Evolutionary conservation across 1,139 yeast genomes (phyloP), one percentile per base, ranked within the genome.

Genomic region (Hyphopichia buzzinii): DNA sequence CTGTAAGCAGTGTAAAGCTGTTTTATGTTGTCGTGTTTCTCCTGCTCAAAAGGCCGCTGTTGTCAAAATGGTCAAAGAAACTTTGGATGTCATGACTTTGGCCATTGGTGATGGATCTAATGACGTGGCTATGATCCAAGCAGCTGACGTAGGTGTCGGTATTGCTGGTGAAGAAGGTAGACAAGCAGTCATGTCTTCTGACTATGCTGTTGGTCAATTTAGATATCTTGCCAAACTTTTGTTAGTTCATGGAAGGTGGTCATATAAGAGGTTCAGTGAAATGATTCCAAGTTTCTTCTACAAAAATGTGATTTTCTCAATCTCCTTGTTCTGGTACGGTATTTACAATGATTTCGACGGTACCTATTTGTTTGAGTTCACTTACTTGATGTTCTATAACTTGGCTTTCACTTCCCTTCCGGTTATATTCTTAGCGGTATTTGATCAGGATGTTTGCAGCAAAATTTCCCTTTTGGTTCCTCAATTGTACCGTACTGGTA

Each of bases 41-140:
- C 99, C 99, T 1, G 72, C 94, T 39, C 99, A 94, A 57, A 94
- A 94, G 59, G 98, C 99, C 0, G 72, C 90, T 30, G 98, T 94
- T 30, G 98, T 94, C 21, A 88, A 87, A 54, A 75, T 94, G 66
- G 97, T 92, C 25, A 84, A 84, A 50, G 83, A 87, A 52, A 81
- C 87, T 52, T 78, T 84, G 46, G 79, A 82, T 39, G 84, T 95
- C 0, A 67, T 92, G 50, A 65, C 94, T 17, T 70, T 94, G 42
- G 97, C 98, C 0, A 85, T 92, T 55, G 99, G 99, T 36, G 99
- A 92, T 64, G 99, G 98, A 49, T 97, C 98, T 3, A 92, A 92
- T 55, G 99, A 92, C 66, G 98, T 92, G 22, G 86, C 96, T 30
- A 92, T 92, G 99, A 92, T 92, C 49, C 98, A 92, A 62, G 97